phyloP scores from a whole-genome alignment of 495 filamentous ascomycete species.

The Penicillium maclennaniae region DNA sequence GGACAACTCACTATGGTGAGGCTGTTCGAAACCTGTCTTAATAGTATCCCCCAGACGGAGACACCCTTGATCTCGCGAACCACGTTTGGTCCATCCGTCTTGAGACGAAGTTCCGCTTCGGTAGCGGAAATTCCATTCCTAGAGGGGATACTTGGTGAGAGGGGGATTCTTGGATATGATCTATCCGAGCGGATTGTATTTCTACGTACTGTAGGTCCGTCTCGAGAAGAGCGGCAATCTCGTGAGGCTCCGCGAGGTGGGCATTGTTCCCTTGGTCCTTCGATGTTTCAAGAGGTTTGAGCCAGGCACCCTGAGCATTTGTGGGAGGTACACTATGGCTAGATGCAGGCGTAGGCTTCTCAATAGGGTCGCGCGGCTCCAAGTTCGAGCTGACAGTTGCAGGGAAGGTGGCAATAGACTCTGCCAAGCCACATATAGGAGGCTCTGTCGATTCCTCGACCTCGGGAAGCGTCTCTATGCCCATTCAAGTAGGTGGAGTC shows the following conservation, averaged over 20 bases:
- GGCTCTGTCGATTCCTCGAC: constrained; percentile 46
- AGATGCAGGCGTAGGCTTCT: constrained; percentile 6
- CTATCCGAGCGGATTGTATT: neutral
- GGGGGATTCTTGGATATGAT: neutral
- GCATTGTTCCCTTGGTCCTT: constrained; percentile 14
- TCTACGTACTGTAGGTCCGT: constrained; percentile 28
- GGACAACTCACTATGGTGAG: constrained; percentile 50
- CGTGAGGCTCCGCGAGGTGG: constrained; percentile 28
- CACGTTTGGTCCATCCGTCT: constrained; percentile 57
- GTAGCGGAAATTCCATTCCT: constrained; percentile 52
- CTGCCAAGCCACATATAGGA: constrained; percentile 40
- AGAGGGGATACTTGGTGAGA: neutral
- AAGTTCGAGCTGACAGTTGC: constrained; percentile 15
- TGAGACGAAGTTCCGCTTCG: constrained; percentile 52
- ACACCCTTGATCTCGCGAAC: constrained; percentile 55
- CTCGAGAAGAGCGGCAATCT: constrained; percentile 24
- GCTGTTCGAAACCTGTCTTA: constrained; percentile 62
- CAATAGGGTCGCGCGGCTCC: constrained; percentile 7
- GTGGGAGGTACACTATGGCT: neutral
- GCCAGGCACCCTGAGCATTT: neutral
- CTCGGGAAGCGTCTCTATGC: constrained; percentile 37
- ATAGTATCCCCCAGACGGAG: constrained; percentile 52
- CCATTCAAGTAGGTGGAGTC: constrained; percentile 34
- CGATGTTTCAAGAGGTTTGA: neutral
- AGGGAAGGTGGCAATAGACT: constrained; percentile 16